These are phyloP conservation scores for Aspergillus biplanus DNA, from an alignment of 495 filamentous ascomycete genomes.

Conservation along the genomic window DNA sequence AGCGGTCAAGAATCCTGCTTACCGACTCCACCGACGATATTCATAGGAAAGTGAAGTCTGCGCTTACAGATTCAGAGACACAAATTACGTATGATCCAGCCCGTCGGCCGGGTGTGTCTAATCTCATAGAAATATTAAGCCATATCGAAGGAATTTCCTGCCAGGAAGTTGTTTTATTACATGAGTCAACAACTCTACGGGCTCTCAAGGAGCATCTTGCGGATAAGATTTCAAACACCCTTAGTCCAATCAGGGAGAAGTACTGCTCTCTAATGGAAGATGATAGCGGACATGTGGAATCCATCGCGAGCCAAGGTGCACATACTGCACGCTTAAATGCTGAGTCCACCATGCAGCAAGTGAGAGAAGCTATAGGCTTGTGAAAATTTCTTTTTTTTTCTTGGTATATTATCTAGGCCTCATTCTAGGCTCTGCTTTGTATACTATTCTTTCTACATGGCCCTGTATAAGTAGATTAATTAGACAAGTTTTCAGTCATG, in stretches of 20 bases:
- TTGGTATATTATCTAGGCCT: not conserved
- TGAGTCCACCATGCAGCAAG: conserved; percentile 64
- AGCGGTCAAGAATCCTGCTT: conserved; percentile 77
- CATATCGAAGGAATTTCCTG: conserved; percentile 61
- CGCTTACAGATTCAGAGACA: conserved; percentile 74
- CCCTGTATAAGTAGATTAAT: too few relatives aligned
- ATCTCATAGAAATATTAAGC: conserved; percentile 76
- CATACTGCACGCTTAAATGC: conserved; percentile 65
- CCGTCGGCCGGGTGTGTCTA: conserved; percentile 79
- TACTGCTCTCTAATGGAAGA: conserved; percentile 58
- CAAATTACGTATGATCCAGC: conserved; percentile 72
- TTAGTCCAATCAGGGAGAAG: conserved; percentile 63
- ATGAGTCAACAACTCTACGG: conserved; percentile 54
- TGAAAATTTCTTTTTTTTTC: conserved; percentile 23
- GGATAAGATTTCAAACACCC: conserved; percentile 52
- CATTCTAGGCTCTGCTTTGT: not conserved
- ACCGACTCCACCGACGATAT: conserved; percentile 69
- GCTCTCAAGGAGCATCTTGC: conserved; percentile 69
- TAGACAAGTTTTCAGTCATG: too few relatives aligned
- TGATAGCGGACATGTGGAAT: conserved; percentile 56
- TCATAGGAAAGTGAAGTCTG: conserved; percentile 64
- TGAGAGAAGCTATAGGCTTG: conserved; percentile 67
- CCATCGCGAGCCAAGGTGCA: conserved; percentile 63
- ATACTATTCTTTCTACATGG: too few relatives aligned
- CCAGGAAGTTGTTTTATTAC: conserved; percentile 58